Conservation (phyloP, 345 rosid genomes). For the Hibiscus trionum region DNA sequence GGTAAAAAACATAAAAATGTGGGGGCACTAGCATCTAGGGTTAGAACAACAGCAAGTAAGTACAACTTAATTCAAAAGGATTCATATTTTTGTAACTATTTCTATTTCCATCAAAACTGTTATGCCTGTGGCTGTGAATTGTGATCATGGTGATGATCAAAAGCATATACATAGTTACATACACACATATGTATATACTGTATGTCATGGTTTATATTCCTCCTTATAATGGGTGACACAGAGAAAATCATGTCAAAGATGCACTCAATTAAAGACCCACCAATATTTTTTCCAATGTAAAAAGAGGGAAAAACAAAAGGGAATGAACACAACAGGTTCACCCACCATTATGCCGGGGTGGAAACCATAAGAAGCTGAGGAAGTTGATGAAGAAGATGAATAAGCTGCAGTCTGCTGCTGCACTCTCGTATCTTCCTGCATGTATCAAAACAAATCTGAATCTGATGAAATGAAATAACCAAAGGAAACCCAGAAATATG, state of each 20-base stretch:
- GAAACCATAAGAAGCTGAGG: constrained; percentile 56
- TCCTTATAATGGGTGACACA: constrained; percentile 7
- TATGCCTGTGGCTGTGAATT: too few relatives aligned
- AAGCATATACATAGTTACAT: too few relatives aligned
- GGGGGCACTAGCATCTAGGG: not conserved
- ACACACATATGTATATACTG: not conserved
- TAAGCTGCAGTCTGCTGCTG: constrained; percentile 30
- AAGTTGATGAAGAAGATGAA: constrained; percentile 46
- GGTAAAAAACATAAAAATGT: not conserved
- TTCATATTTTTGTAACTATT: not conserved
- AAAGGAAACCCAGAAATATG: not conserved
- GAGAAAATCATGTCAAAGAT: constrained; percentile 11
- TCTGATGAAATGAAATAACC: not conserved
- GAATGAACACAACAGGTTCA: not conserved
- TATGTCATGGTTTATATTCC: not conserved
- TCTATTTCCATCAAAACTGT: too few relatives aligned
- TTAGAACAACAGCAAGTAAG: not conserved
- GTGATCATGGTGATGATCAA: not conserved
- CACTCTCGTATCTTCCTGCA: constrained; percentile 70
- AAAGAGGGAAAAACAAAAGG: not conserved
- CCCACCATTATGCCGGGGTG: constrained; percentile 62
- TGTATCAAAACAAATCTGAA: not conserved
- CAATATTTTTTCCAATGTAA: not conserved
- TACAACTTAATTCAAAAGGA: not conserved
- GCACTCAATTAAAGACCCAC: constrained; percentile 4